phyloP scores from a whole-genome alignment of 306 rosid genomes.

The Benincasa hispida region DNA sequence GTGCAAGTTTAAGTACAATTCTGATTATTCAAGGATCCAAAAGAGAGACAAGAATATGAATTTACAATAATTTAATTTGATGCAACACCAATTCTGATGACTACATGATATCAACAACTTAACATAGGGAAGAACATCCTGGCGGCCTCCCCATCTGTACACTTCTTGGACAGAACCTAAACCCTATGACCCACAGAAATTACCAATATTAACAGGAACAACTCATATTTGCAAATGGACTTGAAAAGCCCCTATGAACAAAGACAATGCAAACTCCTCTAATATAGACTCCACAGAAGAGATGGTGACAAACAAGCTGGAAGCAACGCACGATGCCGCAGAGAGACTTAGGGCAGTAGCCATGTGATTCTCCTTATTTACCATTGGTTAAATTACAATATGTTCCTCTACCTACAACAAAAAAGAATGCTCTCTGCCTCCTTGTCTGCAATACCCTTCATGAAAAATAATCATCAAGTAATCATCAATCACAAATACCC shows the following conservation, averaged over 20 bases:
- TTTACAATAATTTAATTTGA: neutral
- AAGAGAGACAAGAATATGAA: neutral
- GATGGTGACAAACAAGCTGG: conserved; percentile 6
- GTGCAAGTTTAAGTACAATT: neutral
- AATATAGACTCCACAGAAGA: conserved; percentile 19
- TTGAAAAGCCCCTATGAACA: conserved; percentile 21
- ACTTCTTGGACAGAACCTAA: conserved; percentile 16
- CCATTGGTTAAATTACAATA: conserved; percentile 33
- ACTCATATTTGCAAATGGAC: conserved; percentile 25
- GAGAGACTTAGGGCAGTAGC: conserved; percentile 38
- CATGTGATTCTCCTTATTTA: conserved; percentile 47
- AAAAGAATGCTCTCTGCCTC: conserved; percentile 25
- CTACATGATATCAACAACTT: conserved; percentile 5
- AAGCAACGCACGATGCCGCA: neutral
- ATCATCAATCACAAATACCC: conserved; percentile 6
- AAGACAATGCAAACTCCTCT: conserved; percentile 2
- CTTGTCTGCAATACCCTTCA: conserved; percentile 20
- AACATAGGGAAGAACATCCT: conserved; percentile 1
- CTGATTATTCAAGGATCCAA: neutral
- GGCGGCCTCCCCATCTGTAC: conserved; percentile 27
- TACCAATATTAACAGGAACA: conserved; percentile 24
- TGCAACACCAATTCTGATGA: neutral
- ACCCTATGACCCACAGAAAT: conserved; percentile 7
- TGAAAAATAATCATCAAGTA: conserved; percentile 23
- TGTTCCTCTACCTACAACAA: conserved; percentile 40